Evolutionary conservation across 768 basidiomycete genomes (phyloP).

Genomic region (Trametes coccinea): DNA sequence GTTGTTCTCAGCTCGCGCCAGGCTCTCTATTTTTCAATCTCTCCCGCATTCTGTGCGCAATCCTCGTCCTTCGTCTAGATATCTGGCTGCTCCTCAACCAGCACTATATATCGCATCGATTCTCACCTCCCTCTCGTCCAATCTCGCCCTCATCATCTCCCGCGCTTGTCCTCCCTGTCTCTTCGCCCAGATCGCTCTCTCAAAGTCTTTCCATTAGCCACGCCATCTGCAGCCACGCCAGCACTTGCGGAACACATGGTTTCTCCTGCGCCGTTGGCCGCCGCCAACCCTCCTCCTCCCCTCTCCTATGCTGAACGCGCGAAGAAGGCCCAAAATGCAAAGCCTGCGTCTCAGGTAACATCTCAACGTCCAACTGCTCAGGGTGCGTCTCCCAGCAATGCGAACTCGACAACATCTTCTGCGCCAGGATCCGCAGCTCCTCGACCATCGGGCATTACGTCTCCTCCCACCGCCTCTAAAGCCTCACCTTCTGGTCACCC

Average conservation of each 20-base stretch:
- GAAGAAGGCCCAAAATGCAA: conserved; percentile 37
- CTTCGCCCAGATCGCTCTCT: not conserved
- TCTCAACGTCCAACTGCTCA: conserved; percentile 1
- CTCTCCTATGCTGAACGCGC: conserved; percentile 53
- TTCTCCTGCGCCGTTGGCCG: conserved; percentile 29
- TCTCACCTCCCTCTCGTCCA: not conserved
- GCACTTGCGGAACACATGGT: conserved; percentile 28
- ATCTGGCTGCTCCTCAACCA: not conserved
- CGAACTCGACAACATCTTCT: not conserved
- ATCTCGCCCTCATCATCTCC: conserved; percentile 3
- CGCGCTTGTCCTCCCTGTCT: not conserved
- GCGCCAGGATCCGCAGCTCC: conserved; percentile 12
- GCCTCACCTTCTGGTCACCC: conserved; percentile 3
- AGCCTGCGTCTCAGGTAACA: conserved; percentile 7
- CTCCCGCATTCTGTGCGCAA: conserved; percentile 17
- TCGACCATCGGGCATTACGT: conserved; percentile 7
- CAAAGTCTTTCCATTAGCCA: not conserved
- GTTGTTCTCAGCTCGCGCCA: conserved; percentile 16
- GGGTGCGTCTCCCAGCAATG: conserved; percentile 2
- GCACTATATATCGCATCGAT: conserved; percentile 16
- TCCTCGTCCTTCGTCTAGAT: not conserved
- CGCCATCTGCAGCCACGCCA: conserved; percentile 1
- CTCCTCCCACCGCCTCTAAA: conserved; percentile 10
- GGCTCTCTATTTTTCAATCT: conserved; percentile 15
- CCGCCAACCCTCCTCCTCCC: conserved; percentile 39